Evolutionary conservation across 2,329 filamentous ascomycete species (phyloP).

Genomic region (Chrysoporthe deuterocubensis): DNA sequence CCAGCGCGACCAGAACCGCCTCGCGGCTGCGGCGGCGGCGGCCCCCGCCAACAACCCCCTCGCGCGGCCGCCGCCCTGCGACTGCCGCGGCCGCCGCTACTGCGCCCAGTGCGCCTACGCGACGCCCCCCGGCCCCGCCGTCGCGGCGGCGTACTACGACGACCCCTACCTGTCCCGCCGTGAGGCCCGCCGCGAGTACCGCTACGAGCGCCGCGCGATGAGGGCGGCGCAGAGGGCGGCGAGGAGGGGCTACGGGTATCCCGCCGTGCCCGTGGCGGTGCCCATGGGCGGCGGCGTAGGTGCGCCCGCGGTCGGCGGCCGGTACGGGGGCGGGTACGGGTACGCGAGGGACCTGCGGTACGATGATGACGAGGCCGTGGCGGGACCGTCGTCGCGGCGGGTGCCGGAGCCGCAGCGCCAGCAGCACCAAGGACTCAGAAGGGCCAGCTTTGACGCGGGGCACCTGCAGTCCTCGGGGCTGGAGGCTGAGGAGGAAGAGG

Average conservation of each 20-base stretch:
- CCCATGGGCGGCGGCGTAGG: background rate
- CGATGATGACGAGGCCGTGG: background rate
- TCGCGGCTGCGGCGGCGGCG: background rate
- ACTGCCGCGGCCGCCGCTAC: constrained; percentile 4
- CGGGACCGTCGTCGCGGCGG: constrained; percentile 7
- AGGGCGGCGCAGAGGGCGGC: background rate
- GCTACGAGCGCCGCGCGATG: background rate
- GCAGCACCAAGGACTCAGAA: background rate
- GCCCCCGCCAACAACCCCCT: background rate
- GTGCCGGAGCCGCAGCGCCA: background rate
- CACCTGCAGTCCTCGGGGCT: background rate
- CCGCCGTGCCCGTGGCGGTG: background rate
- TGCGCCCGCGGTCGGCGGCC: background rate
- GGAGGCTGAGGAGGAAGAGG: background rate
- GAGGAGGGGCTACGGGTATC: background rate
- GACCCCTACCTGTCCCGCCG: background rate
- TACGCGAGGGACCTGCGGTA: background rate
- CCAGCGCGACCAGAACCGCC: background rate
- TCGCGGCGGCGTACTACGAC: background rate
- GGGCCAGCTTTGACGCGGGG: background rate
- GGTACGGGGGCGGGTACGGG: background rate
- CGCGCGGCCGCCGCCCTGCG: background rate
- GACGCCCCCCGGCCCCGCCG: background rate
- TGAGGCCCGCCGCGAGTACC: constrained; percentile 1
- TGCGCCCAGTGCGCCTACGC: constrained; percentile 11